phyloP scores from a whole-genome alignment of 805 yeast genomes.

The Metschnikowia aberdeeniae region DNA sequence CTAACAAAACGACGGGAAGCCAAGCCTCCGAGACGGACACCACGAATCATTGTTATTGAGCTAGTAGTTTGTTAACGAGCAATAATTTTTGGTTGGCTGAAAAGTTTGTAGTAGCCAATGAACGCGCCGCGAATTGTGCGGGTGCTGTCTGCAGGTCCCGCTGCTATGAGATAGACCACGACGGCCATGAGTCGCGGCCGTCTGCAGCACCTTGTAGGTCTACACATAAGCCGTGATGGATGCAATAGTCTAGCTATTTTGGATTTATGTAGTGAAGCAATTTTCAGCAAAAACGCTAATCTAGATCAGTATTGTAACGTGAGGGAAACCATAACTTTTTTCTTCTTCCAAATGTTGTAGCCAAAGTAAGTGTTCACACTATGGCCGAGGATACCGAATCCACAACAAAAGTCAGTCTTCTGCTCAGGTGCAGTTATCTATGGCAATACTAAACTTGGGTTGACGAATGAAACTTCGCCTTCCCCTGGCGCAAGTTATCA shows the following conservation, averaged over 20 bases:
- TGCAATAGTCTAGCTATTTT: too few species aligned
- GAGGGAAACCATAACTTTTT: too few species aligned
- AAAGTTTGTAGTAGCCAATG: slow-evolving; percentile 17
- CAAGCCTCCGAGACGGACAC: slow-evolving; percentile 32
- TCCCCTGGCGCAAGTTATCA: slow-evolving; percentile 17
- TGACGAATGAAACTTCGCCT: slow-evolving; percentile 9
- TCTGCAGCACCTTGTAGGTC: not conserved
- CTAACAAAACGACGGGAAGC: slow-evolving; percentile 55
- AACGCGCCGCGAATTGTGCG: slow-evolving; percentile 16
- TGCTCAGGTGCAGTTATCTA: too few species aligned
- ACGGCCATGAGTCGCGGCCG: not conserved
- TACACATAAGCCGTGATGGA: not conserved
- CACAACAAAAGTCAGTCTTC: too few species aligned
- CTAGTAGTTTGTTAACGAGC: slow-evolving; percentile 7
- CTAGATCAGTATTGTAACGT: too few species aligned
- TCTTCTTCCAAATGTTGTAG: too few species aligned
- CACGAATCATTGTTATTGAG: slow-evolving; percentile 36
- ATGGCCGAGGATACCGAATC: too few species aligned
- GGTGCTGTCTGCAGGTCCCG: slow-evolving; percentile 11
- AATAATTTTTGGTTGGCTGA: slow-evolving; percentile 12
- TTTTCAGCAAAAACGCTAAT: too few species aligned
- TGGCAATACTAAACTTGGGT: not conserved
- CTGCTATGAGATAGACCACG: not conserved
- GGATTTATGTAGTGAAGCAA: too few species aligned
- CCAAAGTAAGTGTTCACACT: too few species aligned